Base-by-base conservation (phyloP, 2,329 filamentous ascomycete genomes). In the Dothideomycetidae sp. region DNA sequence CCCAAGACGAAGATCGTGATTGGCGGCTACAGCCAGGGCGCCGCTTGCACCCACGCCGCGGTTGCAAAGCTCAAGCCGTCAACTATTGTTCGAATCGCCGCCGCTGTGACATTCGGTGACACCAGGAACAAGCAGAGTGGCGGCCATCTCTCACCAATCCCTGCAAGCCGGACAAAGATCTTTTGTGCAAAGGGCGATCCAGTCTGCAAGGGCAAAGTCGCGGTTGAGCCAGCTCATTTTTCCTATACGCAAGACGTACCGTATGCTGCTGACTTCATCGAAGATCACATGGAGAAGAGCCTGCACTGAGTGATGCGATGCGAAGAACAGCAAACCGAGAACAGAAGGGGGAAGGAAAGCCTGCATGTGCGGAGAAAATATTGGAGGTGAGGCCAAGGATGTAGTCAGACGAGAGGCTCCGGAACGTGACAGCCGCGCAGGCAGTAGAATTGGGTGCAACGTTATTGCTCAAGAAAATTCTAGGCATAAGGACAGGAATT, bases 71-170 rank as follows among this genome's bases (percentile, higher is more conserved):
- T 57, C 5, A 44, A 45, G 10, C 17, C 45, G 10, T 41, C 44
- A 1, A 47, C 58, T 12, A 48, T 50, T 36, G 36, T 47, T 17
- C 48, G 50, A 16, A 48, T 61, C 39, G 53, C 53, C n/a, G 59
- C 58, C 10, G 48, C 56, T 2, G 57, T 60, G 16, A 48, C 60
- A 11, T 62, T 58, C 33, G 58, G 59, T 9, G 57, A 62, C 47
- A 61, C 59, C 4, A 50, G 53, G 42, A 61, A 61, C 37, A 33
- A 39, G 36, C 57, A 60, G 47, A 56, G 58, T 35, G 37, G 41
- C 17, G 56, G 58, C 10, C 42, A 45, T 7, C 59, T 62, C 31
- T 45, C 49, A 1, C 46, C 46, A 29, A 61, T 56, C 37, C 55
- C 58, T 7, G 36, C 29, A 17, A 28, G 29, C n/a, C 48, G 50